These are phyloP conservation scores for Actinomucor elegans DNA, from an alignment of 371 early-diverging fungal species.

Conservation along the genomic window DNA sequence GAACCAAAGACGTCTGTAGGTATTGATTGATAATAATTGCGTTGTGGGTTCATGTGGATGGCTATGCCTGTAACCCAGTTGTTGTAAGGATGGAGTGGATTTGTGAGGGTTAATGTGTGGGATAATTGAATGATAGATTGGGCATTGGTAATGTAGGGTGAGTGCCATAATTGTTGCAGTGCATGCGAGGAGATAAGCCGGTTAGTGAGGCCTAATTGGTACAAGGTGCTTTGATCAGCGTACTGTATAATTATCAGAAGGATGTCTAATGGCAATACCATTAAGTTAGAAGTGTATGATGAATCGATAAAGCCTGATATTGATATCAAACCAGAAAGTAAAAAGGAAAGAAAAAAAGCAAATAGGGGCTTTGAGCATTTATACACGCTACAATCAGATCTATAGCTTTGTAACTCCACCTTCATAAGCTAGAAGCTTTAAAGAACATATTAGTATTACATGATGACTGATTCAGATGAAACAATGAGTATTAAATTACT, in stretches of 20 bases:
- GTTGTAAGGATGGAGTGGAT: neutral
- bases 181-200: slow-evolving; percentile 2
- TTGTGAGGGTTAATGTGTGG: neutral
- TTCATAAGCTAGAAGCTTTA: too few species aligned
- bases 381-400: neutral
- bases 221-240: neutral
- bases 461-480: too few species aligned
- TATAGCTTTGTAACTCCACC: too few species aligned
- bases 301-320: neutral
- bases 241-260: slow-evolving; percentile 2
- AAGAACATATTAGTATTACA: too few species aligned
- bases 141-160: neutral
- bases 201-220: neutral
- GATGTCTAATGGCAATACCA: slow-evolving; percentile 5
- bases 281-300: neutral
- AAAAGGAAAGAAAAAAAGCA: neutral
- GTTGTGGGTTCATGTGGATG: neutral
- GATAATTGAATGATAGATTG: neutral
- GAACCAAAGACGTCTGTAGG: neutral
- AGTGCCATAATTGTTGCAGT: slow-evolving; percentile 5
- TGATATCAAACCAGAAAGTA: neutral
- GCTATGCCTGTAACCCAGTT: slow-evolving; percentile 5
- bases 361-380: neutral
- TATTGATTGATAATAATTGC: neutral
- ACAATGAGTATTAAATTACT: too few species aligned